Evolutionary conservation across 768 basidiomycete genomes (phyloP), one percentile per base, ranked within the genome.

Genomic region (Russula vinacea): DNA sequence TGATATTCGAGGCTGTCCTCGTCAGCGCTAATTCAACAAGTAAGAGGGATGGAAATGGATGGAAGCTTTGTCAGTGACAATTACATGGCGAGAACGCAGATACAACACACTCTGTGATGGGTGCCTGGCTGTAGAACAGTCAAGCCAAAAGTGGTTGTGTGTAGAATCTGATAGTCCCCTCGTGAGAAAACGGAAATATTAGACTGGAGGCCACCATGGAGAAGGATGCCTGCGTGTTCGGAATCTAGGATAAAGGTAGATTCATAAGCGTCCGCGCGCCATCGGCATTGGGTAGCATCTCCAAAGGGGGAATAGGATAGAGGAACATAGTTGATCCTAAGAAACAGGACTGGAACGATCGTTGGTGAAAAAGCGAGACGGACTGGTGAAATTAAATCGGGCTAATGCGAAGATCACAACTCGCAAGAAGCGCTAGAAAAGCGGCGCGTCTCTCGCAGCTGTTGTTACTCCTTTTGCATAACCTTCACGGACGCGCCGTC

Each of bases 291-390:
- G 2, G 16, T 29, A 10, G 49, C 7, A 26, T 26, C 13, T 7
- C 14, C 17, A 29, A 7, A 29, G 78, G 78, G 37, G 77, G 71
- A 44, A 81, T 68, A 44, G 76, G 78, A 68, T 73, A 84, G 29
- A 84, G 68, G 64, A 78, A 83, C 26, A 84, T 71, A 9, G 80
- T 80, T 29, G 78, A 76, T 13, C 83, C 83, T 84, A 68, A 4
- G 50, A 52, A 66, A 61, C n/a, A 17, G 8, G 42, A 59, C 10
- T 62, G n/a, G 16, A 3, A 39, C 29, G 5, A 17, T 50, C 24
- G 24, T 1, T 14, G 26, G 16, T 4, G 7, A 29, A 8, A 26
- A 29, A 26, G 26, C 0, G 16, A 17, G 49, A 50, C 49, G 7
- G 49, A 50, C 26, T 24, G 22, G 24, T 49, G 11, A 49, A 49